phyloP scores from a whole-genome alignment of 2,329 filamentous ascomycete genomes.

The Gyromitra esculenta region DNA sequence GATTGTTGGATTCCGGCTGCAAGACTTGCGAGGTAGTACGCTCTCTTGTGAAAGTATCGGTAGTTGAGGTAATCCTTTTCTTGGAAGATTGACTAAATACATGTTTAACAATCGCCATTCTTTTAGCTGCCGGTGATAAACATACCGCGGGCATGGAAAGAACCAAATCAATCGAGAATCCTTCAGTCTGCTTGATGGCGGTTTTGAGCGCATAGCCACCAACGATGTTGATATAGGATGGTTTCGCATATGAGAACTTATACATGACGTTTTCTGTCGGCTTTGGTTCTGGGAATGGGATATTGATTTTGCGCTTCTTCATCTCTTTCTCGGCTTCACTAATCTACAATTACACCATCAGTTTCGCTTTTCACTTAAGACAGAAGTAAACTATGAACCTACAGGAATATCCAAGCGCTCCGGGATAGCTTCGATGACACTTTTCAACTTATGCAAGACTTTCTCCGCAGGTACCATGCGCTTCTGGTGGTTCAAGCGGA shows the following conservation, averaged over 20 bases:
- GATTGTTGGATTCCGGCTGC: constrained; percentile 73
- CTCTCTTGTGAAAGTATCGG: constrained; percentile 92
- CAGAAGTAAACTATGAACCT: constrained; percentile 57
- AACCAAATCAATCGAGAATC: constrained; percentile 78
- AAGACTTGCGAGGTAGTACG: constrained; percentile 88
- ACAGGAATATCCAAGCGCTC: constrained; percentile 66
- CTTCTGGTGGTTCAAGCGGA: constrained; percentile 66
- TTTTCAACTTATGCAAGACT: constrained; percentile 67
- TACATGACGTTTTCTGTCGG: constrained; percentile 81
- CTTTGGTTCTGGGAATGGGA: constrained; percentile 85
- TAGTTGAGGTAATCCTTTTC: constrained; percentile 94
- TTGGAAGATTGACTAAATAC: constrained; percentile 73
- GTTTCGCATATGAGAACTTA: constrained; percentile 80
- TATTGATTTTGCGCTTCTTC: constrained; percentile 72
- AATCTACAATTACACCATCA: constrained; percentile 65
- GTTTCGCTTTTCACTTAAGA: not conserved
- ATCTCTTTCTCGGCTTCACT: constrained; percentile 75
- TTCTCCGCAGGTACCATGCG: constrained; percentile 65
- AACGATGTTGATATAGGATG: constrained; percentile 82
- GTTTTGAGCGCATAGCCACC: constrained; percentile 85
- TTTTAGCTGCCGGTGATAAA: not conserved
- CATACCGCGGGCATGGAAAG: constrained; percentile 77
- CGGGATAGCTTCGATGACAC: constrained; percentile 65
- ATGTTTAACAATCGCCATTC: constrained; percentile 34
- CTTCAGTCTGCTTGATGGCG: constrained; percentile 71